These are phyloP conservation scores for Pyrenophora graminea DNA, from an alignment of 2,329 filamentous ascomycete species.

Conservation along the genomic window DNA sequence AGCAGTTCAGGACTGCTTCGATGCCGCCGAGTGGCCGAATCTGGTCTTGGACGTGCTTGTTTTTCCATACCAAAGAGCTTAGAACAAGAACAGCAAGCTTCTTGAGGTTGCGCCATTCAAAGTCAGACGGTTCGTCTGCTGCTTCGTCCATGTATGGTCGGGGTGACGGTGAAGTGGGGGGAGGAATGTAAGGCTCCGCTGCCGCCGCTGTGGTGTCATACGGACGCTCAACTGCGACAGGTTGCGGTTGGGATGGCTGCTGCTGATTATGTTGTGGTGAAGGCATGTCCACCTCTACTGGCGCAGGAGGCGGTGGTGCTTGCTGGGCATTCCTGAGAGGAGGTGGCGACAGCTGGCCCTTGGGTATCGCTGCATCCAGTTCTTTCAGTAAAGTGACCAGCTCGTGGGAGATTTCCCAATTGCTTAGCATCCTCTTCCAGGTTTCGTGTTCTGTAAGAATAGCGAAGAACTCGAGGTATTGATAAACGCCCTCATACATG, in stretches of 20 bases:
- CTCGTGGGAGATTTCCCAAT: slow-evolving; percentile 91
- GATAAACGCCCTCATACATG: slow-evolving; percentile 90
- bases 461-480: slow-evolving; percentile 91
- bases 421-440: slow-evolving; percentile 81
- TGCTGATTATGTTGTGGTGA: slow-evolving; percentile 13
- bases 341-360: slow-evolving; percentile 61
- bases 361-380: slow-evolving; percentile 84
- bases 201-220: slow-evolving; percentile 59
- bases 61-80: slow-evolving; percentile 86
- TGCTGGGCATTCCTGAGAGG: slow-evolving; percentile 52
- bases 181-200: slow-evolving; percentile 50
- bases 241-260: slow-evolving; percentile 39
- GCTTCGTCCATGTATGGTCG: slow-evolving; percentile 54
- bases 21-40: slow-evolving; percentile 85
- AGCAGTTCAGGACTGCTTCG: slow-evolving; percentile 85
- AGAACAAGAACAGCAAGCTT: slow-evolving; percentile 90
- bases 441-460: slow-evolving; percentile 84
- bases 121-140: slow-evolving; percentile 65
- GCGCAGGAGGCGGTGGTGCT: slow-evolving; percentile 38
- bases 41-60: slow-evolving; percentile 81
- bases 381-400: slow-evolving; percentile 84
- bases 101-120: slow-evolving; percentile 83
- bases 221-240: slow-evolving; percentile 65
- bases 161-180: slow-evolving; percentile 37
- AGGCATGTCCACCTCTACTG: slow-evolving; percentile 20